Conservation (phyloP, 192 early-diverging fungal genomes). For the Martensiomyces pterosporus region DNA sequence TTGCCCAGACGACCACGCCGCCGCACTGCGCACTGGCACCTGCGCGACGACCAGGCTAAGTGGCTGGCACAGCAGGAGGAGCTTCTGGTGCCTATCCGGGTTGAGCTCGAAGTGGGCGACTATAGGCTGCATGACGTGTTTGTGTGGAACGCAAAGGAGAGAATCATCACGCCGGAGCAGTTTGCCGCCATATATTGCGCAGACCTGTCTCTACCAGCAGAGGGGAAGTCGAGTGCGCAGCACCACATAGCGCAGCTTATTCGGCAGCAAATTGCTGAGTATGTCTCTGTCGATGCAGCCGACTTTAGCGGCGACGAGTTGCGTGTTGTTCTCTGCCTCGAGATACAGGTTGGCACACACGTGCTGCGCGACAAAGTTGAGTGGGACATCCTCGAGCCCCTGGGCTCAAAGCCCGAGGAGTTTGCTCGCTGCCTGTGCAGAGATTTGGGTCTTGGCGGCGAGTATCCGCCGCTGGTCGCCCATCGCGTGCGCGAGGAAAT, state of each 20-base stretch:
- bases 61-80: constrained; percentile 65
- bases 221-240: constrained; percentile 18
- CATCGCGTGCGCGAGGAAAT: constrained; percentile 49
- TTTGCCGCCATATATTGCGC: constrained; percentile 82
- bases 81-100: constrained; percentile 78
- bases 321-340: constrained; percentile 58
- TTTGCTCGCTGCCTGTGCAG: constrained; percentile 44
- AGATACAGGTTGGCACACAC: constrained; percentile 77
- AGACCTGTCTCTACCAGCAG: constrained; percentile 61
- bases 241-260: constrained; percentile 44
- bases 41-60: constrained; percentile 46
- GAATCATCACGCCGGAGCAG: constrained; percentile 71
- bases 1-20: constrained; percentile 33
- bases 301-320: constrained; percentile 40
- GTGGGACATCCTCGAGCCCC: constrained; percentile 73
- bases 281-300: constrained; percentile 31
- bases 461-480: constrained; percentile 46
- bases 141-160: constrained; percentile 89
- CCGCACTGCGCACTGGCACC: constrained; percentile 47
- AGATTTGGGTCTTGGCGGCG: constrained; percentile 46
- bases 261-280: constrained; percentile 44
- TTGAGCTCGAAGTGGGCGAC: constrained; percentile 89
- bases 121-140: constrained; percentile 83
- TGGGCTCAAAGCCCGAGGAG: constrained; percentile 43
- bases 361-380: constrained; percentile 86